phyloP scores from a whole-genome alignment of 1,284 basidiomycete genomes.

The Phenoliferia sp. region DNA sequence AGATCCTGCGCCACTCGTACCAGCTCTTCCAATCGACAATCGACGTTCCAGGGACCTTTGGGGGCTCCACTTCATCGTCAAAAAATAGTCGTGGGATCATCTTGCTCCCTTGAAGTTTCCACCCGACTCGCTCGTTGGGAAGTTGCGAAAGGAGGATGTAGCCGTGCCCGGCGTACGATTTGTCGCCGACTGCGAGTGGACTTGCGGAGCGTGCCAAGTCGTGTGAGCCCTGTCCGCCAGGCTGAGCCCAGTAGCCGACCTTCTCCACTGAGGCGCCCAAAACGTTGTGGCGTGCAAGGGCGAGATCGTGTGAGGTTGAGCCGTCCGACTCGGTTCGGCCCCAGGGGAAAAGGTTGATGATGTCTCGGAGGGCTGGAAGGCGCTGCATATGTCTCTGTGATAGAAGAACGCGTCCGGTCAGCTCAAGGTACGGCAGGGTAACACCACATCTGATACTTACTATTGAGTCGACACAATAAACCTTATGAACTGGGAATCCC shows the following conservation, averaged over 20 bases:
- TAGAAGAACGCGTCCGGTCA: not conserved
- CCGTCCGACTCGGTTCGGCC: not conserved
- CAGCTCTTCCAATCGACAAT: conserved; percentile 1
- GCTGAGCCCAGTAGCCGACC: not conserved
- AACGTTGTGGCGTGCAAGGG: not conserved
- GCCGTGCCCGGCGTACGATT: not conserved
- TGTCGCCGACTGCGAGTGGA: not conserved
- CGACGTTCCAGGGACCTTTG: not conserved
- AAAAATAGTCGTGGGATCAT: not conserved
- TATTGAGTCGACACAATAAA: not conserved
- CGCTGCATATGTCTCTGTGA: not conserved
- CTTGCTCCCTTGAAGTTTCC: not conserved
- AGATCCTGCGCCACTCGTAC: not conserved
- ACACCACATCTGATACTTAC: not conserved
- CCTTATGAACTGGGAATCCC: not conserved
- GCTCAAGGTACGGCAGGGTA: not conserved
- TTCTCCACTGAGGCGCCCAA: not conserved
- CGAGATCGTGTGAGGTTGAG: not conserved
- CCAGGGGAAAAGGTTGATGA: not conserved
- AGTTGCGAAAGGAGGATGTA: not conserved
- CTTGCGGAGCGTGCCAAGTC: not conserved
- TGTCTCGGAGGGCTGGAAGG: not conserved
- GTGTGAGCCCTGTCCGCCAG: not conserved
- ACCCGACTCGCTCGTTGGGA: not conserved
- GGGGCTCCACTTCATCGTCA: not conserved